Conservation (phyloP, 2,329 filamentous ascomycete species). For the Grosmannia serpens region DNA sequence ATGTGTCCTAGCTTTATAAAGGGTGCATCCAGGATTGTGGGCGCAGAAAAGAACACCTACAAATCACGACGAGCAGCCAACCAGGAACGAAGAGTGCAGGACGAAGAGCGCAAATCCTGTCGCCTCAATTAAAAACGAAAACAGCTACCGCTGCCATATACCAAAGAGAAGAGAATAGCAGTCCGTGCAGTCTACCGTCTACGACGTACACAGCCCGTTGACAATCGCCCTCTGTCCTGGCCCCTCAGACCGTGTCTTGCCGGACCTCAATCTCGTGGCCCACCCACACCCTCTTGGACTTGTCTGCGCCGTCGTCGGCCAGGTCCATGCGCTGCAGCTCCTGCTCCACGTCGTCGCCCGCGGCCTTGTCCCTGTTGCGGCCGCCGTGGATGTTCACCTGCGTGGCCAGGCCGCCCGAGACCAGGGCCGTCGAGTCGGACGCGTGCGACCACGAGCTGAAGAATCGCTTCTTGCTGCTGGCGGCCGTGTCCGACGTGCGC, state of each 20-base stretch:
- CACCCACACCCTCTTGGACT: conserved; percentile 10
- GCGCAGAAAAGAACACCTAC: too few relatives aligned
- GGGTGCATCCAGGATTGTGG: background rate
- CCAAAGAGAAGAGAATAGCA: too few relatives aligned
- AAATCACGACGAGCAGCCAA: too few relatives aligned
- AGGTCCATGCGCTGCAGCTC: conserved; percentile 15
- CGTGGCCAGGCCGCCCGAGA: conserved; percentile 1
- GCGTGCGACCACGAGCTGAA: conserved; percentile 4
- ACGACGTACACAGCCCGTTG: too few relatives aligned
- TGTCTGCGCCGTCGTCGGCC: background rate
- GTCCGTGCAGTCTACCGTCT: too few relatives aligned
- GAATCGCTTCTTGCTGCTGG: conserved; percentile 1
- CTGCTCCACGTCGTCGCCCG: conserved; percentile 10
- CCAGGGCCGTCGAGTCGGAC: conserved; percentile 4
- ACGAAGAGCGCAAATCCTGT: too few relatives aligned
- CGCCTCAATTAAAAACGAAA: too few relatives aligned
- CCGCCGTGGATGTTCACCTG: conserved; percentile 2
- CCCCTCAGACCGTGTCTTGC: background rate
- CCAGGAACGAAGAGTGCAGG: too few relatives aligned
- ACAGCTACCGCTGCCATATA: too few relatives aligned
- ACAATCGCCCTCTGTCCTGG: background rate
- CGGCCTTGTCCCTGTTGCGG: background rate
- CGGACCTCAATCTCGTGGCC: conserved; percentile 12
- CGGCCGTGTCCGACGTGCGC: background rate
- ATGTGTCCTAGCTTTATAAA: conserved; percentile 8